phyloP scores from a whole-genome alignment of 2,329 filamentous ascomycete species.

The Fusarium domesticum region DNA sequence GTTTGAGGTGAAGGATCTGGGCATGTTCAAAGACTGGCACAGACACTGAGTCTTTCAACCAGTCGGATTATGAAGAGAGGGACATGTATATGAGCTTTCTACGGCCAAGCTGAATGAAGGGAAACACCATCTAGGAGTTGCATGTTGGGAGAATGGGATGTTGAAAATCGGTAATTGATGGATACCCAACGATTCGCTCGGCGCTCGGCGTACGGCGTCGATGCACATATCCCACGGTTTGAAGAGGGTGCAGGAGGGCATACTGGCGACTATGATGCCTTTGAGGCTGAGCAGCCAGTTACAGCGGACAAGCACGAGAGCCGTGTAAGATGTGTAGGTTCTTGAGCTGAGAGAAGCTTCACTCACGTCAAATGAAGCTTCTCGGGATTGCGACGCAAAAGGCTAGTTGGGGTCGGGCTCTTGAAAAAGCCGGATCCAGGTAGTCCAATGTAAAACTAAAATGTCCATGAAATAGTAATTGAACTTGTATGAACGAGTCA shows the following conservation, averaged over 20 bases:
- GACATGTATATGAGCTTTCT: slow-evolving; percentile 24
- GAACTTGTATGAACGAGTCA: slow-evolving; percentile 1
- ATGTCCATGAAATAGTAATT: slow-evolving; percentile 23
- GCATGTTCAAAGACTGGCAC: slow-evolving; percentile 8
- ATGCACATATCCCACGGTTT: slow-evolving; percentile 21
- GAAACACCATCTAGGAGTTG: slow-evolving; percentile 26
- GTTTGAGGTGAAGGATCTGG: slow-evolving; percentile 42
- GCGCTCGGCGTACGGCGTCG: slow-evolving; percentile 32
- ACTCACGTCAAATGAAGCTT: slow-evolving; percentile 7
- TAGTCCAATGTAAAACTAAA: slow-evolving; percentile 27
- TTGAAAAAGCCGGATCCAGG: slow-evolving; percentile 9
- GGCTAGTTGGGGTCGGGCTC: slow-evolving; percentile 10
- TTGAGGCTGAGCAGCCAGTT: slow-evolving; percentile 15
- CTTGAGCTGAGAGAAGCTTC: slow-evolving; percentile 7
- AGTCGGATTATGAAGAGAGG: slow-evolving; percentile 15
- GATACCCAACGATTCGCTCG: slow-evolving; percentile 24
- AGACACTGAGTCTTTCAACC: slow-evolving; percentile 17
- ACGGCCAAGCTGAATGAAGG: slow-evolving; percentile 28
- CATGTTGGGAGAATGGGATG: slow-evolving; percentile 20
- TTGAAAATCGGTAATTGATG: slow-evolving; percentile 18
- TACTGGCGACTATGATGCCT: slow-evolving; percentile 15
- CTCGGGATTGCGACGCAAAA: slow-evolving; percentile 12
- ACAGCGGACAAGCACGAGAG: slow-evolving; percentile 5
- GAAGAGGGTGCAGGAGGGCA: slow-evolving; percentile 6
- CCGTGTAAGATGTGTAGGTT: slow-evolving; percentile 14